Conservation (phyloP, 176 grass and related monocot genomes). For the Eragrostis nindensis region DNA sequence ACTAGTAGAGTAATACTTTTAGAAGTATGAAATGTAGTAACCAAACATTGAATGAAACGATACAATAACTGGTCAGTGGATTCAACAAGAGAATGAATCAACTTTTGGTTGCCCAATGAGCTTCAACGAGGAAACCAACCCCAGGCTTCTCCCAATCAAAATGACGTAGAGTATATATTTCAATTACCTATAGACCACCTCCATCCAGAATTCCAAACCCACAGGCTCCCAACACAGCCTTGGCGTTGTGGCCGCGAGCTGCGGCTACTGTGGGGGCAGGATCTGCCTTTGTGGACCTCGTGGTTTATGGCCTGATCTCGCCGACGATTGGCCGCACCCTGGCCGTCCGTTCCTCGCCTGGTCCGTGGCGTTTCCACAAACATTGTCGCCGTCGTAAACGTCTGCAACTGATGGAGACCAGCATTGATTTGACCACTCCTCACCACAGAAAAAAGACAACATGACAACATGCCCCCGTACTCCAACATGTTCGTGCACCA, state of each 20-base stretch:
- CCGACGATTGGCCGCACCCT: not conserved
- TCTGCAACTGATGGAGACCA: conserved; percentile 6
- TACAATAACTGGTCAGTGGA: not conserved
- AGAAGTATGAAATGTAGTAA: too few relatives aligned
- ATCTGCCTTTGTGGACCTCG: not conserved
- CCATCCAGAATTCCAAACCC: not conserved
- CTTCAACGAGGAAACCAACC: not conserved
- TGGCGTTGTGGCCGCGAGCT: conserved; percentile 3
- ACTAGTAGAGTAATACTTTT: too few relatives aligned
- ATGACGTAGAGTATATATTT: not conserved
- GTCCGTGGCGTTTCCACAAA: not conserved
- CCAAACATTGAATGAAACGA: too few relatives aligned
- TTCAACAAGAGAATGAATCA: not conserved
- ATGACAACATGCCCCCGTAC: not conserved
- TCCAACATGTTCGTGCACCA: too few relatives aligned
- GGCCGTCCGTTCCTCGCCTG: conserved; percentile 34
- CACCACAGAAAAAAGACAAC: not conserved
- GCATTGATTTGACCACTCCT: not conserved
- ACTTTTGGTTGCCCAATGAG: not conserved
- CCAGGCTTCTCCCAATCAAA: not conserved
- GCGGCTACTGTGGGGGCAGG: not conserved
- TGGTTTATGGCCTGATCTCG: conserved; percentile 6
- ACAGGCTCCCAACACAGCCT: not conserved
- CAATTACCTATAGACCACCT: conserved; percentile 4
- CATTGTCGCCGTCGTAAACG: not conserved